Base-by-base conservation (phyloP, 352 stramenopile genomes). In the Pythium volutum region DNA sequence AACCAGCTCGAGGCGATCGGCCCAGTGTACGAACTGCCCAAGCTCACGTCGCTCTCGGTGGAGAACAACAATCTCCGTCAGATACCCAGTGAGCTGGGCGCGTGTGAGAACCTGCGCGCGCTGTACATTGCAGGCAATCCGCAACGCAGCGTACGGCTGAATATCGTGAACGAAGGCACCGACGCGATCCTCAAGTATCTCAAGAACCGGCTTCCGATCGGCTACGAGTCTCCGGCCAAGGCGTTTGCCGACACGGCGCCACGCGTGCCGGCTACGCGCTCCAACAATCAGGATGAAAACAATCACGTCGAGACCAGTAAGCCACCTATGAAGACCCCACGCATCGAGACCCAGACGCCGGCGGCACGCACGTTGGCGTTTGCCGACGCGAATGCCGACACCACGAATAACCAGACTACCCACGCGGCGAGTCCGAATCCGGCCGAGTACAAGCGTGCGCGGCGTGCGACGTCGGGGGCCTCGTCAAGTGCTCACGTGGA, bases 31-130 rank as follows among this genome's bases (percentile, higher is more conserved):
- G 71, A 85, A 46, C 67, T 77, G 7, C 73, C 73, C 9, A 71
- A 70, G 51, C 64, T 96, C 38, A 88, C 79, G 12, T 87, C 80
- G 36, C 70, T 96, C 1, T 89, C 81, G 18, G 67, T 94, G 22
- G 78, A 92, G 43, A 94, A 96, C 68, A 96, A 96, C 64, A 84
- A 89, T 45, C 59, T 96, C 8, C 76, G 75, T 9, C 74, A 89
- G 81, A 90, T 96, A 50, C 83, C 83, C 27, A 62, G 69, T 0
- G 74, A 89, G 34, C 70, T 96, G 23, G 78, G 80, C 23, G 68
- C 74, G 2, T 87, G 76, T 42, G 67, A 75, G 31, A 69, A 84
- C 43, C 75, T 96, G 3, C 68, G 73, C n/a, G 67, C 79, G 3
- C 59, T 96, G 6, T 77, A 84, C 23, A 60, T 94, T 18, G 60